Base-by-base conservation (phyloP, 257 asterid species). In the Nicotiana tomentosiformis region DNA sequence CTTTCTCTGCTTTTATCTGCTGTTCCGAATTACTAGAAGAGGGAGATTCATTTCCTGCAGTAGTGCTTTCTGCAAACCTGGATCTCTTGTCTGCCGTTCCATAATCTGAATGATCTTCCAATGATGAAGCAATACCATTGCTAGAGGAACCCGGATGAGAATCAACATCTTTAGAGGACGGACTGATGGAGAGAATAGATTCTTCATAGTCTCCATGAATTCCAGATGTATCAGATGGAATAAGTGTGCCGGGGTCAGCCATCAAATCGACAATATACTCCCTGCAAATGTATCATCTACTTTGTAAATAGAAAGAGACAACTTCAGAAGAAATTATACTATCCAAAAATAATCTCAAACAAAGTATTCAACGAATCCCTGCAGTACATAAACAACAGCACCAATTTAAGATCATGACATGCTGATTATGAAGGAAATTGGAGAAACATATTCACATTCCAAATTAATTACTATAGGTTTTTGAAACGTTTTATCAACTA, bases 241-340 rank as follows among this genome's bases (percentile, higher is more conserved):
- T 94, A 87, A 96, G 98, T 37, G 98, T 86, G 80, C 99, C 99
- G 26, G 99, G 99, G 85, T 90, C 98, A 65, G 98, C 96, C 99
- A 96, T 96, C 84, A 96, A 85, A 91, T 96, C 98, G 82, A 96
- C 95, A 86, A 96, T 96, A 87, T 88, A 94, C 88, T 96, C 99
- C 97, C 99, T 96, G 94, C 43, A 84, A 85, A 88, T 53, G 29
- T 76, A 76, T 76, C 46, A 51, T 74, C 80, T 49, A 26, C 6
- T 74, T 74, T 7, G 80, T 6, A 49, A 26, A 74, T 49, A 49
- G 1, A 76, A 35, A 86, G 76, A 77, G 61, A 62, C 35, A 80
- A 81, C 62, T 68, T 57, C 32, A 76, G 29, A 80, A 80, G 51
- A 58, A 85, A 74, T 26, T 82, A 39, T 33, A 62, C 72, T 58